Percentiles rank a stretch among this genome's conserved stretches.
These are phyloP conservation scores for Daldinia childiae DNA, from an alignment of 495 filamentous ascomycete genomes.

Conservation along the genomic window DNA sequence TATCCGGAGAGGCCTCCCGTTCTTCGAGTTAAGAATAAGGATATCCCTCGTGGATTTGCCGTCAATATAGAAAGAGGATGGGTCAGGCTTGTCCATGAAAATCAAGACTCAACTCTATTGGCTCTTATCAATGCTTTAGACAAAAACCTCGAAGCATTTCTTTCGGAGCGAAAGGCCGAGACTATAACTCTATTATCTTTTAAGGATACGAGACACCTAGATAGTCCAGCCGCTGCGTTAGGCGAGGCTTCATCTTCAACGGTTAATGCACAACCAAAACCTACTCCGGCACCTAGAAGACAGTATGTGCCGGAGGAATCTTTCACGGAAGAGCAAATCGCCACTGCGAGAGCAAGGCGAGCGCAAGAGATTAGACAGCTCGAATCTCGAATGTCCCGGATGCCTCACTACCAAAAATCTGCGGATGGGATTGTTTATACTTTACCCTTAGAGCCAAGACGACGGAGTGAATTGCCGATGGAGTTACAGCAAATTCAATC, in stretches of 20 bases:
- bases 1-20: conserved; percentile 69
- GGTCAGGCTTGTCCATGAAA: conserved; percentile 68
- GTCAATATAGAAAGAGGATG: conserved; percentile 85
- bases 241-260: conserved; percentile 55
- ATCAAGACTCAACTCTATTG: conserved; percentile 68
- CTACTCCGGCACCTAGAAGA: conserved; percentile 35
- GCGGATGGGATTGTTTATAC: conserved; percentile 75
- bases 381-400: conserved; percentile 78
- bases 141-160: conserved; percentile 73
- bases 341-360: conserved; percentile 69
- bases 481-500: conserved; percentile 70
- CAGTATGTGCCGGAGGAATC: conserved; percentile 52
- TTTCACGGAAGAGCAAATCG: conserved; percentile 66
- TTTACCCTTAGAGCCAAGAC: conserved; percentile 75
- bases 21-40: conserved; percentile 74
- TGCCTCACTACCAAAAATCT: conserved; percentile 74
- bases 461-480: conserved; percentile 67
- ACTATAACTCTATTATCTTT: conserved; percentile 83
- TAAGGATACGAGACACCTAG: conserved; percentile 58
- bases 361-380: conserved; percentile 75
- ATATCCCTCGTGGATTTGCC: conserved; percentile 82
- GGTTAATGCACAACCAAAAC: conserved; percentile 59
- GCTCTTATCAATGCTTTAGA: conserved; percentile 77
- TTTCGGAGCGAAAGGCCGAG: conserved; percentile 76
- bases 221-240: conserved; percentile 18